A percentile compares a stretch with the other conserved stretches of the same genome.
These are phyloP conservation scores for Fusarium xylarioides DNA, from an alignment of 2,329 filamentous ascomycete species.

Conservation along the genomic window DNA sequence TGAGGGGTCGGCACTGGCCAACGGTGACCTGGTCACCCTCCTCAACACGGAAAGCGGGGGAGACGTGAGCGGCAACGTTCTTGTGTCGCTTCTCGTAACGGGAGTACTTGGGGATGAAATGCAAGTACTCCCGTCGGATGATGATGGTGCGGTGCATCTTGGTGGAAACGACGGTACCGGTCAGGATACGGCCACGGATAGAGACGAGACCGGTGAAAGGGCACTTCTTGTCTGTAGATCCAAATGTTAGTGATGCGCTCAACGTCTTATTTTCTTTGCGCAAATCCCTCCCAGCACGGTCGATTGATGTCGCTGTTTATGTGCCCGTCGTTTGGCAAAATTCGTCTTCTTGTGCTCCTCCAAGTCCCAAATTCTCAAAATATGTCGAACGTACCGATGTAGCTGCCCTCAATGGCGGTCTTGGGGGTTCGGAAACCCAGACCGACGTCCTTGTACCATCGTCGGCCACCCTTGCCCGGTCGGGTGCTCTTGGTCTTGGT, in stretches of 20 bases:
- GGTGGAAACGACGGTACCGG: constrained; percentile 98
- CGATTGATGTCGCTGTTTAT: neutral
- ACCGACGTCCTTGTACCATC: constrained; percentile 99
- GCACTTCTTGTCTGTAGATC: constrained; percentile 95
- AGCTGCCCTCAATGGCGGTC: constrained; percentile 97
- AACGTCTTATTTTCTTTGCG: neutral
- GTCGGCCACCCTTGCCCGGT: constrained; percentile 90
- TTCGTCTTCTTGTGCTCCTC: constrained; percentile 3
- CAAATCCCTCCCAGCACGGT: neutral
- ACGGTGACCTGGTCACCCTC: constrained; percentile 99
- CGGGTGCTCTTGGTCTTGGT: constrained; percentile 83
- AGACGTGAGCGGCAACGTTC: constrained; percentile 99
- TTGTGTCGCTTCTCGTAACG: constrained; percentile 99
- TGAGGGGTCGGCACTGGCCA: constrained; percentile 98
- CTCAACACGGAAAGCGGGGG: constrained; percentile 99
- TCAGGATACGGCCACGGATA: constrained; percentile 99
- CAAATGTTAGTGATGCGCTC: constrained; percentile 40
- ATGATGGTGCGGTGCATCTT: constrained; percentile 99
- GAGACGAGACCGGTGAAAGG: constrained; percentile 99
- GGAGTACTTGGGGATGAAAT: constrained; percentile 99
- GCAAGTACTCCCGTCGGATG: constrained; percentile 99
- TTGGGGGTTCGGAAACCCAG: constrained; percentile 99
- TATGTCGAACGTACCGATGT: constrained; percentile 84
- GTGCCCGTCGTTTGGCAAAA: neutral
- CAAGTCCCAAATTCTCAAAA: constrained; percentile 9